These are phyloP conservation scores for Moesziomyces antarcticus DNA, from an alignment of 1,284 basidiomycete genomes.

Conservation along the genomic window DNA sequence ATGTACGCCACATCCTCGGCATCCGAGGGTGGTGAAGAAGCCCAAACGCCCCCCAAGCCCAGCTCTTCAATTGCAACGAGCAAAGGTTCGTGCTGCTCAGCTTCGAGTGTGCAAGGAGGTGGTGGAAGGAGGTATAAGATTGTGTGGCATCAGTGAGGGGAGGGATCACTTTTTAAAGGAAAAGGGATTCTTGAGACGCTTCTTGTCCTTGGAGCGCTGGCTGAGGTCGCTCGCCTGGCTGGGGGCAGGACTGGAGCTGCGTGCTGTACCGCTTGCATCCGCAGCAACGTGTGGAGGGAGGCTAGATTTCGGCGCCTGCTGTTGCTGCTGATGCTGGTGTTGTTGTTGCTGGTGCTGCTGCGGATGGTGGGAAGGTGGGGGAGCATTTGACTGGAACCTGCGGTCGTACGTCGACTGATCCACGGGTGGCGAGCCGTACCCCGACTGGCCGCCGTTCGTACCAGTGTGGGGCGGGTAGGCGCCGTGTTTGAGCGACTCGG, in stretches of 20 bases:
- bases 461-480: conserved; percentile 4
- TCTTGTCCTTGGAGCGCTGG: conserved; percentile 44
- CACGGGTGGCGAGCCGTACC: conserved; percentile 9
- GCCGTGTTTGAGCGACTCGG: conserved; percentile 24
- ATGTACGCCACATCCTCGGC: conserved; percentile 91
- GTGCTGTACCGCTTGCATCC: neutral
- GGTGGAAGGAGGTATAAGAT: neutral
- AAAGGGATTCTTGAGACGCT: conserved; percentile 51
- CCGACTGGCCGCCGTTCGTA: conserved; percentile 5
- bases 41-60: too few relatives aligned
- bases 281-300: conserved; percentile 15
- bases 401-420: conserved; percentile 31
- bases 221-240: conserved; percentile 27
- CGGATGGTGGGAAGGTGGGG: neutral
- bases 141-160: neutral
- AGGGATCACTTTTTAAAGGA: conserved; percentile 49
- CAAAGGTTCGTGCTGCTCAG: too few relatives aligned
- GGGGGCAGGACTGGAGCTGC: conserved; percentile 30
- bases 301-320: conserved; percentile 4
- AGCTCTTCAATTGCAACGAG: too few relatives aligned
- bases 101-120: neutral
- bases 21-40: conserved; percentile 70
- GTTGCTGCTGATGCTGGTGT: neutral
- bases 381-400: conserved; percentile 18
- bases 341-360: conserved; percentile 15